phyloP scores from a whole-genome alignment of 306 rosid species.

The Datisca glomerata region DNA sequence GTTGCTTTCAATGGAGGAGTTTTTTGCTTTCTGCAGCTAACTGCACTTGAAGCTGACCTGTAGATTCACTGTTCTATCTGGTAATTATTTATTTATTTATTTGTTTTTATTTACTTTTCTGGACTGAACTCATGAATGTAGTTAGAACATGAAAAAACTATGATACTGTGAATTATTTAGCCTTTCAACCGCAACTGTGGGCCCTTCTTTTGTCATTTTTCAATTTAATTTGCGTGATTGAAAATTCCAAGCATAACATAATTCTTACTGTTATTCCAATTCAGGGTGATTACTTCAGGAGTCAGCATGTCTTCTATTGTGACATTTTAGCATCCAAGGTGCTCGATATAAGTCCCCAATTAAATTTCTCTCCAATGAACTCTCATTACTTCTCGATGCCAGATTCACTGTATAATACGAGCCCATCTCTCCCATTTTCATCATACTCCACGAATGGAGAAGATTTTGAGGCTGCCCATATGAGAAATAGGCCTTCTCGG shows the following conservation, averaged over 20 bases:
- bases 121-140: background rate
- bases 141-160: background rate
- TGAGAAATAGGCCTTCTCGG: constrained; percentile 29
- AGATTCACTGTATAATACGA: background rate
- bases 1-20: too few relatives aligned
- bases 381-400: background rate
- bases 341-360: too few relatives aligned
- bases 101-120: background rate
- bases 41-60: too few relatives aligned
- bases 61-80: too few relatives aligned
- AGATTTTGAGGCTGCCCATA: constrained; percentile 16
- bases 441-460: constrained; percentile 9
- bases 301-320: too few relatives aligned
- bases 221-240: background rate
- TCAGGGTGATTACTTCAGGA: too few relatives aligned
- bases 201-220: background rate
- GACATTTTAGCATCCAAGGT: too few relatives aligned
- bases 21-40: too few relatives aligned
- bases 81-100: background rate
- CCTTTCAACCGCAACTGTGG: too few relatives aligned
- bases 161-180: background rate
- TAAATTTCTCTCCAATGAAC: background rate
- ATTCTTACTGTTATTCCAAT: background rate
- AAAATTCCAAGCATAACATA: background rate
- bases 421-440: background rate